Conservation (phyloP, 192 early-diverging fungal genomes). For the Endogone sp. region DNA sequence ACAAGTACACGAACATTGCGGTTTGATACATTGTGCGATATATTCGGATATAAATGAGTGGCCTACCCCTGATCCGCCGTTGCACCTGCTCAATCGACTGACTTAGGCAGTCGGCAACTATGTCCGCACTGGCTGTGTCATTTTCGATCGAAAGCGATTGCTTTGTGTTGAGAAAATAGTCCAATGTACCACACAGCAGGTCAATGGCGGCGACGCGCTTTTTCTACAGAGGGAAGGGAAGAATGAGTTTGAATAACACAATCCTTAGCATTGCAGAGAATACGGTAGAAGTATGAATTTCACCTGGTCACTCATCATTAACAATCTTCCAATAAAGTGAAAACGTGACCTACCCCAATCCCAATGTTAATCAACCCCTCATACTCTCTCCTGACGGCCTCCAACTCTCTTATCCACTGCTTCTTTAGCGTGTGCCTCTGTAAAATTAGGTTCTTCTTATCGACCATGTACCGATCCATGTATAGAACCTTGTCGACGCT, state of each 20-base stretch:
- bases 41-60: background rate
- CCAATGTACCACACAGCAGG: conserved; percentile 1
- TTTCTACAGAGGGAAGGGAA: background rate
- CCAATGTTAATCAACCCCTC: background rate
- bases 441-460: conserved; percentile 7
- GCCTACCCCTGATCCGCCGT: background rate
- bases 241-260: no score
- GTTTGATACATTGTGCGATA: no score
- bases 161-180: conserved; percentile 3
- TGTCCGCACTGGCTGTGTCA: background rate
- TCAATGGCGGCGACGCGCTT: background rate
- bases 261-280: no score
- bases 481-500: conserved; percentile 16
- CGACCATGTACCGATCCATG: conserved; percentile 32
- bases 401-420: background rate
- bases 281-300: no score
- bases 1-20: no score
- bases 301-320: no score
- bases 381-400: background rate
- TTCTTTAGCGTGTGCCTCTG: background rate
- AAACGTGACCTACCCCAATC: background rate
- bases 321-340: background rate
- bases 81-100: background rate
- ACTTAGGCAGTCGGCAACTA: background rate
- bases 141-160: conserved; percentile 2